Percentiles rank a stretch among this genome's conserved stretches.
phyloP scores from a whole-genome alignment of 2,329 filamentous ascomycete species.

The Fusarium tjaetaba region DNA sequence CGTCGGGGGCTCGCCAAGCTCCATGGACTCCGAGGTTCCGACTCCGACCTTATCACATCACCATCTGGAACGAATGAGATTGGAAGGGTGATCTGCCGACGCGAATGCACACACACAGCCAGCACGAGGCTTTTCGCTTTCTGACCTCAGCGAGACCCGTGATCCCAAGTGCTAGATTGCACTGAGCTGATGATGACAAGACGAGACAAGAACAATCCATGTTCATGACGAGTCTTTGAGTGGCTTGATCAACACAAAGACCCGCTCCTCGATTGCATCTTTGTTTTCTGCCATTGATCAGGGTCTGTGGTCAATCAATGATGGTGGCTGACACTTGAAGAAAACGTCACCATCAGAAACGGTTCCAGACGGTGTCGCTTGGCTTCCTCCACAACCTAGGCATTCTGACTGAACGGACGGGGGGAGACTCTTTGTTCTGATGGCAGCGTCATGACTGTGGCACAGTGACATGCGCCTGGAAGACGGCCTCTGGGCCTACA shows the following conservation, averaged over 20 bases:
- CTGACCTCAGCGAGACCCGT: constrained; percentile 18
- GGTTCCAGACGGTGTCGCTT: constrained; percentile 22
- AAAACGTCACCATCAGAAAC: constrained; percentile 40
- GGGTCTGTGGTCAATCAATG: constrained; percentile 5
- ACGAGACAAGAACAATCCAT: constrained; percentile 16
- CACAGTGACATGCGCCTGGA: constrained; percentile 32
- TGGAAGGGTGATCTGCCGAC: constrained; percentile 32
- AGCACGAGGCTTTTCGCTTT: background rate
- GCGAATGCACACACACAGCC: constrained; percentile 15
- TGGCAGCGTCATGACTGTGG: constrained; percentile 36
- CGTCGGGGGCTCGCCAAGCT: constrained; percentile 9
- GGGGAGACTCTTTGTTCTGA: background rate
- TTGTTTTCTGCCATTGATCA: constrained; percentile 16
- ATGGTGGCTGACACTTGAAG: constrained; percentile 34
- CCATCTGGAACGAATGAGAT: constrained; percentile 24
- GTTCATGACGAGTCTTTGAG: constrained; percentile 6
- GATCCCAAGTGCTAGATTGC: constrained; percentile 3
- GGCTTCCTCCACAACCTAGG: background rate
- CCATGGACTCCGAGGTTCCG: constrained; percentile 19
- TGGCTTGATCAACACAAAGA: background rate
- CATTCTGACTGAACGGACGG: background rate
- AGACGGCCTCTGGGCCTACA: background rate
- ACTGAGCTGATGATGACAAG: constrained; percentile 8
- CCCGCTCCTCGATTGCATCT: constrained; percentile 3
- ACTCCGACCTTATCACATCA: constrained; percentile 2